Conservation (phyloP, 2,329 filamentous ascomycete species). For the Dothistroma pini region DNA sequence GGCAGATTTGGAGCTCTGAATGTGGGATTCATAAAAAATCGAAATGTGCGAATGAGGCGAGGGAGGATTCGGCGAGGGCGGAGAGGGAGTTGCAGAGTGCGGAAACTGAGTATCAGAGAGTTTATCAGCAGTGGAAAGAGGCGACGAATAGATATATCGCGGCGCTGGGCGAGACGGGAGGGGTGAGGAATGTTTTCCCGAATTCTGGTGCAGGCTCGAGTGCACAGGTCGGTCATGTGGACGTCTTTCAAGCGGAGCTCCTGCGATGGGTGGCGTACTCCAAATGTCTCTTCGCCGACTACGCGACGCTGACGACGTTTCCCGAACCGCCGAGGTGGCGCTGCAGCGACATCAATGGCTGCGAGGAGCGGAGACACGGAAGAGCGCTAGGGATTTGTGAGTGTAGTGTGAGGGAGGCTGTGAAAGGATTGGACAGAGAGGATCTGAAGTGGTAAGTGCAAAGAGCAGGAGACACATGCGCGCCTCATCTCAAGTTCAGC, state of each 20-base stretch:
- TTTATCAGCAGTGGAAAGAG: too few relatives aligned
- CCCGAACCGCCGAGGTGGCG: not conserved
- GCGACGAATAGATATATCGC: too few relatives aligned
- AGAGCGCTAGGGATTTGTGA: not conserved
- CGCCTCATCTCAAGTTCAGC: too few relatives aligned
- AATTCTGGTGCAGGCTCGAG: not conserved
- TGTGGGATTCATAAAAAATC: not conserved
- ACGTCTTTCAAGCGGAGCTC: not conserved
- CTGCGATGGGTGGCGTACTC: not conserved
- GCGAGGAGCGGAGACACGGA: not conserved
- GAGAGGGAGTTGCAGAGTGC: not conserved
- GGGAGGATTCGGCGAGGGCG: not conserved
- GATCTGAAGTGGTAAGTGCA: not conserved
- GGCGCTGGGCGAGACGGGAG: too few relatives aligned
- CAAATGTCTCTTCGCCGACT: constrained; percentile 1
- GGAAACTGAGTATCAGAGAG: not conserved
- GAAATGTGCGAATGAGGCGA: not conserved
- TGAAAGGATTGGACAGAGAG: not conserved
- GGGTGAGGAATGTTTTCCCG: not conserved
- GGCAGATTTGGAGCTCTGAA: not conserved
- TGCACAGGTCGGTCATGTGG: not conserved
- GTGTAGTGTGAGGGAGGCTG: not conserved
- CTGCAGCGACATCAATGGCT: not conserved
- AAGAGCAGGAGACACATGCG: too few relatives aligned
- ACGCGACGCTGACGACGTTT: not conserved